A percentile compares a stretch with the other conserved stretches of the same genome.
Evolutionary conservation across 768 basidiomycete species (phyloP).

Genomic region (Hydnum rufescens): DNA sequence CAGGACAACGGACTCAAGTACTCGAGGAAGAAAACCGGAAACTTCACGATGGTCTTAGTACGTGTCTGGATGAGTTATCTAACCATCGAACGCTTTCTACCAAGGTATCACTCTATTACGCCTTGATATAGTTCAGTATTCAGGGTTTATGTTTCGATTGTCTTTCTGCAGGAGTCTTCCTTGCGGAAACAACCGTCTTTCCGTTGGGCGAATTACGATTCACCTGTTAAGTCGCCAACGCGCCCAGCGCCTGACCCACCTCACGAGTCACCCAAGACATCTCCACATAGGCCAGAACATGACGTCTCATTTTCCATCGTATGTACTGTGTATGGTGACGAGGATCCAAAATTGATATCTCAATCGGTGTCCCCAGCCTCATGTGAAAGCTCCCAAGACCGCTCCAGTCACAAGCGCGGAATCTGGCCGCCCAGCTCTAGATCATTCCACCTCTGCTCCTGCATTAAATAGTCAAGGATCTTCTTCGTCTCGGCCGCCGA

Average conservation of each 20-base stretch:
- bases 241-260: constrained; percentile 34
- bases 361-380: not conserved
- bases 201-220: constrained; percentile 72
- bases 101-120: too few species aligned
- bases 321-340: not conserved
- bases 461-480: not conserved
- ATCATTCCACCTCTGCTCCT: not conserved
- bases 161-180: too few species aligned
- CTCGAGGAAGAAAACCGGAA: constrained; percentile 66
- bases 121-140: too few species aligned
- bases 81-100: too few species aligned
- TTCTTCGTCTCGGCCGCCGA: not conserved
- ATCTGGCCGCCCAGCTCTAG: not conserved
- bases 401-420: not conserved
- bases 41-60: constrained; percentile 39
- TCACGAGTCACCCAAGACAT: constrained; percentile 54
- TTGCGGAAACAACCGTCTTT: constrained; percentile 61
- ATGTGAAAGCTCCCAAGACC: not conserved
- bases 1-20: constrained; percentile 45
- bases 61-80: constrained; percentile 41
- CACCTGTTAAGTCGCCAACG: constrained; percentile 62
- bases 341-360: not conserved
- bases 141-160: too few species aligned
- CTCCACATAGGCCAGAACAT: constrained; percentile 60
- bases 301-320: constrained; percentile 20